These are phyloP conservation scores for Colletotrichum sp. DNA, from an alignment of 2,329 filamentous ascomycete species.

Conservation along the genomic window DNA sequence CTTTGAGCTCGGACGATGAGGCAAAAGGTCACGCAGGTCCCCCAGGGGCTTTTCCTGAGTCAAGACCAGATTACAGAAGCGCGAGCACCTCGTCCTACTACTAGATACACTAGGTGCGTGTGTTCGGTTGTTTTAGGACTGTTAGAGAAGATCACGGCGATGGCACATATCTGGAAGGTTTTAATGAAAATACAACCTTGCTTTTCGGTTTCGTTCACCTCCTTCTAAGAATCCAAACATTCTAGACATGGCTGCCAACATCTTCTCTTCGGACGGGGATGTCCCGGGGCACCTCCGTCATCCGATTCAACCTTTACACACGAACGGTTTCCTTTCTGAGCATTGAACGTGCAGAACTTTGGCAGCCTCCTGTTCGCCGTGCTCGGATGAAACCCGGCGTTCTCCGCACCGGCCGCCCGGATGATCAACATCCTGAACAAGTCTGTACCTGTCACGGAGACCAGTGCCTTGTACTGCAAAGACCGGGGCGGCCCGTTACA, in stretches of 20 bases:
- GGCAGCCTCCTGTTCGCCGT: background rate
- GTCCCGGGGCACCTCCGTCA: background rate
- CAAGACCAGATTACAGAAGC: slow-evolving; percentile 42
- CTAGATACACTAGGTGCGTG: background rate
- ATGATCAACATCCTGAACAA: background rate
- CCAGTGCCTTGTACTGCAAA: background rate
- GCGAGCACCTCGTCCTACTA: slow-evolving; percentile 44
- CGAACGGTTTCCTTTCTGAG: background rate
- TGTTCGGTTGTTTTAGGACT: background rate
- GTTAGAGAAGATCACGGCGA: background rate
- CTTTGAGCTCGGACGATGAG: slow-evolving; percentile 45
- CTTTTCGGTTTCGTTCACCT: background rate
- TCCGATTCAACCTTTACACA: background rate
- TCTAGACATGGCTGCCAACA: background rate
- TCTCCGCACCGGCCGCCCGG: background rate
- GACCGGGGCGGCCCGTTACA: background rate
- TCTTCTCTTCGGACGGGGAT: background rate
- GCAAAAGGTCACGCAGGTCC: slow-evolving; percentile 34
- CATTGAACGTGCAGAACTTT: background rate
- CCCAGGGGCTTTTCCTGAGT: slow-evolving; percentile 58
- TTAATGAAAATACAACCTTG: slow-evolving; percentile 6
- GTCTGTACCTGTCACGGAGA: background rate
- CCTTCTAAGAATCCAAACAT: background rate
- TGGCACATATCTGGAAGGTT: slow-evolving; percentile 1
- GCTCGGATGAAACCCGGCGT: slow-evolving; percentile 10